These are phyloP conservation scores for Coniochaeta hoffmannii DNA, from an alignment of 2,329 filamentous ascomycete genomes.

Conservation along the genomic window DNA sequence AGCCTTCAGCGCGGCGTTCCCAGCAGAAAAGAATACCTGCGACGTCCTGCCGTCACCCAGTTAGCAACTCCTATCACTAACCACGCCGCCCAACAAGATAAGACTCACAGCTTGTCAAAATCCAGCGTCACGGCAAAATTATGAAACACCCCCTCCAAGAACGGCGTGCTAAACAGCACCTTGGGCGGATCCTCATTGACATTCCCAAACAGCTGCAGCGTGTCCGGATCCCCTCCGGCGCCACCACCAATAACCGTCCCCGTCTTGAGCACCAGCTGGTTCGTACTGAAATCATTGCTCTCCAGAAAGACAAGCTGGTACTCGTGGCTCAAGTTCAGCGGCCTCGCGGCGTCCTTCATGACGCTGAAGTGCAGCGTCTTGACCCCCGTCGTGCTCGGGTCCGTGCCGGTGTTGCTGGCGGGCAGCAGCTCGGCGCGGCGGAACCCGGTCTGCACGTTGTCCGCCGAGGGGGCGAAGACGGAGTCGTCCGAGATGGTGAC, in stretches of 20 bases:
- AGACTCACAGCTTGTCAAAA: conserved; percentile 44
- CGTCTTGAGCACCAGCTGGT: conserved; percentile 48
- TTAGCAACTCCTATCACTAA: background rate
- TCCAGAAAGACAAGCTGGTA: conserved; percentile 50
- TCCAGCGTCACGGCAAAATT: conserved; percentile 55
- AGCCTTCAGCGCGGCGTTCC: conserved; percentile 32
- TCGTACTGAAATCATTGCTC: conserved; percentile 36
- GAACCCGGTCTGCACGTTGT: conserved; percentile 49
- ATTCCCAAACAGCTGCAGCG: conserved; percentile 38
- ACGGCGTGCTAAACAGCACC: conserved; percentile 42
- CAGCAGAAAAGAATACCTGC: conserved; percentile 49
- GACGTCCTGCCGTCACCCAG: conserved; percentile 35
- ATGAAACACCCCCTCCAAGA: conserved; percentile 45
- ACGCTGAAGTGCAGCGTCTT: conserved; percentile 58
- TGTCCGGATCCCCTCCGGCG: conserved; percentile 24
- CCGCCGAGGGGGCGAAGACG: conserved; percentile 45
- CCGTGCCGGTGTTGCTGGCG: conserved; percentile 40
- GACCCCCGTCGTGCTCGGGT: conserved; percentile 42
- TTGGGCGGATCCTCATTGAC: conserved; percentile 33
- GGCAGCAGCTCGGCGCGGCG: conserved; percentile 51
- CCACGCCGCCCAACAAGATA: conserved; percentile 1
- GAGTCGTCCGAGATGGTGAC: conserved; percentile 50
- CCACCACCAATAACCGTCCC: conserved; percentile 38
- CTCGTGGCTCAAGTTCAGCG: conserved; percentile 53
- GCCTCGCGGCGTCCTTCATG: conserved; percentile 40